Evolutionary conservation across 2,329 filamentous ascomycete species (phyloP).

Genomic region (Colletotrichum simmondsii): DNA sequence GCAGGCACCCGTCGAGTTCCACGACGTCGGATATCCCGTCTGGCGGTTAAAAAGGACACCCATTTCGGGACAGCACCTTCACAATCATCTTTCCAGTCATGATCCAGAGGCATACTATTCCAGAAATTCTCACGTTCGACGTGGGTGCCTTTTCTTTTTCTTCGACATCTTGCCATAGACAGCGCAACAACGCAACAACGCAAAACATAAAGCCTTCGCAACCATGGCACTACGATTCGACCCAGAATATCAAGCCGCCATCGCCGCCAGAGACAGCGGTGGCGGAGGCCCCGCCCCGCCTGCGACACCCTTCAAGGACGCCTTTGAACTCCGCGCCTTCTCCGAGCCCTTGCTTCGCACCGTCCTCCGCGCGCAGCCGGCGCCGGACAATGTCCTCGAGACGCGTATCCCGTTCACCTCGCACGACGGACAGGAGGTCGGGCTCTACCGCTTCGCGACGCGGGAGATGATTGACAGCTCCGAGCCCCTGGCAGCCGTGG

Average conservation of each 20-base stretch:
- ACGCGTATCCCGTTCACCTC: slow-evolving; percentile 9
- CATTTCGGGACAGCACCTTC: neutral
- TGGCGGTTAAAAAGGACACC: neutral
- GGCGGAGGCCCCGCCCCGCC: neutral
- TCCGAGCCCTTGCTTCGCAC: neutral
- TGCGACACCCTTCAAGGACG: slow-evolving; percentile 7
- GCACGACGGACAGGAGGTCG: slow-evolving; percentile 18
- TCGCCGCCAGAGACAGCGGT: slow-evolving; percentile 1
- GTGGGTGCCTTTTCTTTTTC: neutral
- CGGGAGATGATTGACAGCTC: slow-evolving; percentile 5
- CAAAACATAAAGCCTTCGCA: neutral
- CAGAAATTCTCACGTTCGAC: neutral
- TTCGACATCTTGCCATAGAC: neutral
- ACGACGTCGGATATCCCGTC: neutral
- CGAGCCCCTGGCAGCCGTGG: slow-evolving; percentile 41
- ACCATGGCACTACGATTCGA: slow-evolving; percentile 20
- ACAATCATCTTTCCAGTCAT: neutral
- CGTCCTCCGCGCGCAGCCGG: slow-evolving; percentile 8
- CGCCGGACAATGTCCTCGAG: slow-evolving; percentile 18
- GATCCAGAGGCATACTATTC: neutral
- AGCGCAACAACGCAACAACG: too few relatives aligned
- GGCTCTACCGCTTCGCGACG: slow-evolving; percentile 16
- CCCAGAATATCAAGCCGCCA: slow-evolving; percentile 16
- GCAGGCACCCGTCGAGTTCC: slow-evolving; percentile 11
- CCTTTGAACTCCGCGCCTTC: slow-evolving; percentile 14